A percentile compares a stretch with the other conserved stretches of the same genome.
phyloP scores from a whole-genome alignment of 805 yeast genomes.

The Wickerhamiella qilinensis region DNA sequence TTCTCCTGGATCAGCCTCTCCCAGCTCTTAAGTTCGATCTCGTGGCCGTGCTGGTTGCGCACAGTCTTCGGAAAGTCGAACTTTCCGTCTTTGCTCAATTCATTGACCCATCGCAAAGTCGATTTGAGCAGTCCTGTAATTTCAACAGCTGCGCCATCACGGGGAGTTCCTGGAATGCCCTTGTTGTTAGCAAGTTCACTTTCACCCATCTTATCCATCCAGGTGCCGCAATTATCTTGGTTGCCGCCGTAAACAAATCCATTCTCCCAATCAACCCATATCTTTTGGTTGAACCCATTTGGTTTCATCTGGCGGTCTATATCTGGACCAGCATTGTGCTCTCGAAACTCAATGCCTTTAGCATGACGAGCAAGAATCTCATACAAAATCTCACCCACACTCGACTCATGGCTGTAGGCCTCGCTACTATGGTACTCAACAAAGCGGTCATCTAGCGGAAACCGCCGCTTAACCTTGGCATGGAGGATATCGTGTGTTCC shows the following conservation, averaged over 20 bases:
- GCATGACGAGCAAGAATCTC: slow-evolving; percentile 86
- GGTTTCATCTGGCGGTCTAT: slow-evolving; percentile 85
- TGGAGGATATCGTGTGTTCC: slow-evolving; percentile 48
- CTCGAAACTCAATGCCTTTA: slow-evolving; percentile 69
- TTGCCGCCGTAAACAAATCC: slow-evolving; percentile 87
- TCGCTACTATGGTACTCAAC: slow-evolving; percentile 48
- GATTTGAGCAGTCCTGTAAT: slow-evolving; percentile 80
- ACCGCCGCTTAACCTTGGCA: slow-evolving; percentile 62
- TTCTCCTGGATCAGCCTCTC: slow-evolving; percentile 47
- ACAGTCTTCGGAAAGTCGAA: slow-evolving; percentile 44
- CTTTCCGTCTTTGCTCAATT: slow-evolving; percentile 34
- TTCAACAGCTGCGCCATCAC: slow-evolving; percentile 94
- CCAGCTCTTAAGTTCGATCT: slow-evolving; percentile 53
- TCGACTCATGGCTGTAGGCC: slow-evolving; percentile 58
- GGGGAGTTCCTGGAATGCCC: slow-evolving; percentile 95
- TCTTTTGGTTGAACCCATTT: slow-evolving; percentile 77
- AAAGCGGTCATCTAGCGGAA: slow-evolving; percentile 76
- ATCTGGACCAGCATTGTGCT: slow-evolving; percentile 84
- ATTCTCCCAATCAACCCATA: slow-evolving; percentile 72
- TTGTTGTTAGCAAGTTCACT: slow-evolving; percentile 63
- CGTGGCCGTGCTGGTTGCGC: slow-evolving; percentile 38
- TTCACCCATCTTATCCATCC: slow-evolving; percentile 99
- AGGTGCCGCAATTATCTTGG: slow-evolving; percentile 88
- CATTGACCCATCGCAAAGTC: slow-evolving; percentile 60
- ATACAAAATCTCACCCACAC: slow-evolving; percentile 60